phyloP scores from a whole-genome alignment of 1,284 basidiomycete species.

The Papiliotrema fonsecae region DNA sequence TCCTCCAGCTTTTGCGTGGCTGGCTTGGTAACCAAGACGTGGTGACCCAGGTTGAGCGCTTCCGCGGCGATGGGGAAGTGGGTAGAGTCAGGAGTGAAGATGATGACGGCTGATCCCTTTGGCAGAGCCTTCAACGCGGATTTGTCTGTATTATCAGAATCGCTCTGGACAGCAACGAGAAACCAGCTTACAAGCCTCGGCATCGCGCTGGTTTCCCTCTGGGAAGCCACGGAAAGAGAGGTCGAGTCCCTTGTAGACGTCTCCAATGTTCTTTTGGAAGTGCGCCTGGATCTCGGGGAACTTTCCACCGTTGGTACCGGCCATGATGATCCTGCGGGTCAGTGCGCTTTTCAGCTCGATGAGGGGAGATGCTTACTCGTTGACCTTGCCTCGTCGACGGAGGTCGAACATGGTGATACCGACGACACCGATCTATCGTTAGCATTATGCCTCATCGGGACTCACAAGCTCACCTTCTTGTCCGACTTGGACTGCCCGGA shows the following conservation, averaged over 20 bases:
- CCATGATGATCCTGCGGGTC: constrained; percentile 39
- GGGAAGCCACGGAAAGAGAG: constrained; percentile 73
- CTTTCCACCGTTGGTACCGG: constrained; percentile 48
- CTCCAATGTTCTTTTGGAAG: constrained; percentile 73
- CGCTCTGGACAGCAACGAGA: background rate
- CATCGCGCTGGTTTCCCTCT: constrained; percentile 61
- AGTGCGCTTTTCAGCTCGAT: background rate
- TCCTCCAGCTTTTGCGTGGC: constrained; percentile 79
- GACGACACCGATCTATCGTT: constrained; percentile 63
- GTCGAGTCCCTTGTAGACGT: constrained; percentile 75
- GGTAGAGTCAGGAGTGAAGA: constrained; percentile 55
- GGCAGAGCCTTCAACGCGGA: constrained; percentile 72
- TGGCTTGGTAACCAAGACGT: constrained; percentile 88
- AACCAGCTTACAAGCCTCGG: constrained; percentile 69
- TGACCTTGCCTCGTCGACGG: constrained; percentile 73
- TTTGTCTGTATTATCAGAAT: constrained; percentile 60
- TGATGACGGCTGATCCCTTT: constrained; percentile 80
- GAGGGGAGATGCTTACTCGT: constrained; percentile 28
- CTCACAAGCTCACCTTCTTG: constrained; percentile 63
- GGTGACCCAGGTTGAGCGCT: constrained; percentile 74
- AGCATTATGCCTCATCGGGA: background rate
- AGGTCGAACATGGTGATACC: constrained; percentile 86
- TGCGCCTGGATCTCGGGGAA: constrained; percentile 79
- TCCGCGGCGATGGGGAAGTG: constrained; percentile 80
- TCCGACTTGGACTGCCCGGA: constrained; percentile 87